A percentile compares a stretch with the other conserved stretches of the same genome.
These are phyloP conservation scores for Carex pumila DNA, from an alignment of 176 grass and related monocot genomes.

Conservation along the genomic window DNA sequence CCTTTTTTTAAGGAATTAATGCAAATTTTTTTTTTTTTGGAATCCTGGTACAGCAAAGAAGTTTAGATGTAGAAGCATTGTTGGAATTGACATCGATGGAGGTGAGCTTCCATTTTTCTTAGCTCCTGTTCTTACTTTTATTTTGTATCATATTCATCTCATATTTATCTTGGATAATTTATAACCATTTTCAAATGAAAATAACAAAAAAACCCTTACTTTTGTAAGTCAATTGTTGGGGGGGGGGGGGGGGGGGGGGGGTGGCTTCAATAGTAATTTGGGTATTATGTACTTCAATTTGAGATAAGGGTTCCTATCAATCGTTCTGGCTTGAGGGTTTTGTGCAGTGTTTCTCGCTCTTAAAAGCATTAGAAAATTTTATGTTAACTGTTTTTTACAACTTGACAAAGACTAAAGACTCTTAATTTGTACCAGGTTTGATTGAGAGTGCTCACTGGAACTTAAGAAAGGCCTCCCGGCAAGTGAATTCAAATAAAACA, in stretches of 20 bases:
- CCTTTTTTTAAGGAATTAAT: neutral
- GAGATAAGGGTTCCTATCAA: neutral
- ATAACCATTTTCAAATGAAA: neutral
- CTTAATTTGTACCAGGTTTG: slow-evolving; percentile 48
- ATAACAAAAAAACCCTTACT: neutral
- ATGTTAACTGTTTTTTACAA: neutral
- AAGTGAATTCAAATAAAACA: slow-evolving; percentile 23
- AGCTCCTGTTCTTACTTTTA: neutral
- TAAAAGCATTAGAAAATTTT: neutral
- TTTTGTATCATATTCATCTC: neutral
- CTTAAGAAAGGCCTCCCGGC: slow-evolving; percentile 41
- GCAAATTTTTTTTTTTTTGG: neutral
- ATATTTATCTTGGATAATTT: neutral
- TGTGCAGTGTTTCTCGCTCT: neutral
- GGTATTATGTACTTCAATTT: neutral
- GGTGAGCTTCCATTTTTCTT: slow-evolving; percentile 27
- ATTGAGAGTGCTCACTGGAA: slow-evolving; percentile 77
- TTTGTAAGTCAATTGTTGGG: neutral
- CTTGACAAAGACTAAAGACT: neutral
- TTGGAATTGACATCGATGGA: slow-evolving; percentile 89
- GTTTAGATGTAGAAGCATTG: slow-evolving; percentile 70
- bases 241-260: too few relatives aligned
- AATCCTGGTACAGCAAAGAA: slow-evolving; percentile 58
- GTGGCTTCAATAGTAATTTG: neutral
- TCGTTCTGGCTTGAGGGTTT: neutral